Percentiles rank a stretch among this genome's conserved stretches.
Conservation (phyloP, 2,329 filamentous ascomycete species). For the Fonsecaea monophora region DNA sequence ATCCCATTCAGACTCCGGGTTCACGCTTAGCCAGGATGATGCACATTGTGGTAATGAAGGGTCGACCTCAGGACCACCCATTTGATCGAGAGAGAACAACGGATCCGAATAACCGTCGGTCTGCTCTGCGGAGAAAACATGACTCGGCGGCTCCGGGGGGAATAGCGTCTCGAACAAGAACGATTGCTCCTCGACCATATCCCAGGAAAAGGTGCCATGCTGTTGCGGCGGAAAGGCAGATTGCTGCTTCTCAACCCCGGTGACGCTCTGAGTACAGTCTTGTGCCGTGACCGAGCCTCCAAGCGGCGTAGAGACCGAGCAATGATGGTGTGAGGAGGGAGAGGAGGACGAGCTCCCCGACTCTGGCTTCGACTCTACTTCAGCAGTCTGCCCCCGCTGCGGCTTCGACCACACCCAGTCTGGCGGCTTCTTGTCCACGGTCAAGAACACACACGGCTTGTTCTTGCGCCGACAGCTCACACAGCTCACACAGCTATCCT, state of each 20-base stretch:
- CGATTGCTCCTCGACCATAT: neutral
- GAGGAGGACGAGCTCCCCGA: neutral
- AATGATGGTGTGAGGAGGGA: neutral
- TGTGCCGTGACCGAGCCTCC: neutral
- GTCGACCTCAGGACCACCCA: neutral
- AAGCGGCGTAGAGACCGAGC: neutral
- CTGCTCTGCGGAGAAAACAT: neutral
- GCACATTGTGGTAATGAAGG: neutral
- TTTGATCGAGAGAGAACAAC: neutral
- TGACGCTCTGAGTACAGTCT: neutral
- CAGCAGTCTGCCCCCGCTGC: neutral
- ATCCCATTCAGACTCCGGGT: slow-evolving; percentile 1
- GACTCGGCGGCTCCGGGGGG: neutral
- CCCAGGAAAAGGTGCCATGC: neutral
- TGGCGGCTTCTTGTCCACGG: slow-evolving; percentile 12
- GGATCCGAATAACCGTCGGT: neutral
- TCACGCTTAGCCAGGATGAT: neutral
- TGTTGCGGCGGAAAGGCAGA: neutral
- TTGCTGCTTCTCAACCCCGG: neutral
- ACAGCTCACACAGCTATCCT: slow-evolving; percentile 6
- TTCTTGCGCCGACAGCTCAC: slow-evolving; percentile 4
- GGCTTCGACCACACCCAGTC: slow-evolving; percentile 10
- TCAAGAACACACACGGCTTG: slow-evolving; percentile 3
- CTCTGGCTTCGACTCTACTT: neutral
- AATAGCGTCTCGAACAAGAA: neutral